These are phyloP conservation scores for Yamadazyma dendronema DNA, from an alignment of 1,139 yeast species.

Conservation along the genomic window DNA sequence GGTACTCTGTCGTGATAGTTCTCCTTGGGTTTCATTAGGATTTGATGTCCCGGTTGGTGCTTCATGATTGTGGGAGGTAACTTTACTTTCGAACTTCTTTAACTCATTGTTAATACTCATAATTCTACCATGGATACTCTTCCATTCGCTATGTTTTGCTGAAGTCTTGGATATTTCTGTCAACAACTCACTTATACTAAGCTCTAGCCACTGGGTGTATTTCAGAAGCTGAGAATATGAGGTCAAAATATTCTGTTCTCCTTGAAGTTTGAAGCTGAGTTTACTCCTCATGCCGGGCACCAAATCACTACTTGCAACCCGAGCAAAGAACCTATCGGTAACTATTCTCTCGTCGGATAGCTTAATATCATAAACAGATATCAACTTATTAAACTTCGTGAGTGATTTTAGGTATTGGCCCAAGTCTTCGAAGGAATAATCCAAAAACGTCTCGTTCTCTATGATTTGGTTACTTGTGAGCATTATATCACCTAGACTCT, in stretches of 20 bases:
- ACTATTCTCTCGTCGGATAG: conserved; percentile 36
- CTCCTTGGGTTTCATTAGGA: too few species aligned
- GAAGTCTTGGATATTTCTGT: conserved; percentile 38
- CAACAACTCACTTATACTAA: conserved; percentile 35
- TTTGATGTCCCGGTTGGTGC: too few species aligned
- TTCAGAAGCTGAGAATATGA: conserved; percentile 20
- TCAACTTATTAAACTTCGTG: conserved; percentile 41
- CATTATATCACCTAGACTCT: conserved; percentile 23
- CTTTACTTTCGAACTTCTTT: conserved; percentile 23
- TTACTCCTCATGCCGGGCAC: conserved; percentile 2
- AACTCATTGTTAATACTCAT: conserved; percentile 31
- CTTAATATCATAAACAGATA: conserved; percentile 45
- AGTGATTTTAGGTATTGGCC: conserved; percentile 28
- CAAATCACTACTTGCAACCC: conserved; percentile 14
- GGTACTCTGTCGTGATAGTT: too few species aligned
- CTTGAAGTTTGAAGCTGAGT: conserved; percentile 11
- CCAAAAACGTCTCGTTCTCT: conserved; percentile 57
- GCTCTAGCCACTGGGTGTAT: conserved; percentile 30
- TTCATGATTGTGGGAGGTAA: conserved; percentile 8
- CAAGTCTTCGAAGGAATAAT: conserved; percentile 52
- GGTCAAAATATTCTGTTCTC: conserved; percentile 14
- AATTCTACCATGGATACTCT: conserved; percentile 36
- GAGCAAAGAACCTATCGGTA: conserved; percentile 19
- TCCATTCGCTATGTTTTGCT: conserved; percentile 50
- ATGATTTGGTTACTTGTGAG: conserved; percentile 27